A percentile compares a stretch with the other conserved stretches of the same genome.
Evolutionary conservation across 2,329 filamentous ascomycete species (phyloP).

Genomic region (Penicillium janthinellum): DNA sequence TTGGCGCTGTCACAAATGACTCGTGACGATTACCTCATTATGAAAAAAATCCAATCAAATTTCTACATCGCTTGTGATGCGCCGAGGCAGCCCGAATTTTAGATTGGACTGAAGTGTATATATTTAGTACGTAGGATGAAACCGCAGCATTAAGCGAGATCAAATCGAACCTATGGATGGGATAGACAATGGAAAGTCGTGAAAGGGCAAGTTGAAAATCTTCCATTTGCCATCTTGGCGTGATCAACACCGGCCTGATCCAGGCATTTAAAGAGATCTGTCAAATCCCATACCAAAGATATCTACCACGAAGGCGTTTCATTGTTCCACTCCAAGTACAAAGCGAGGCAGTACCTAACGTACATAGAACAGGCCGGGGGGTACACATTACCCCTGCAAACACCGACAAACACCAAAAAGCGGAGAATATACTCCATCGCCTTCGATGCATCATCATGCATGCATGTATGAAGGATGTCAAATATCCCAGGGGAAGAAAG

Average conservation of each 20-base stretch:
- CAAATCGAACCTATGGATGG: background rate
- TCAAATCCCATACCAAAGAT: background rate
- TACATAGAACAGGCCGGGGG: background rate
- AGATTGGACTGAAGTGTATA: background rate
- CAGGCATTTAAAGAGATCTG: background rate
- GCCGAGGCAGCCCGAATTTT: background rate
- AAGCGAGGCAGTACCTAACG: background rate
- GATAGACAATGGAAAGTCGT: background rate
- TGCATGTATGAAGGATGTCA: background rate
- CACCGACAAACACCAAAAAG: background rate
- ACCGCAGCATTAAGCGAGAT: background rate
- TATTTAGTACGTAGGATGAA: background rate
- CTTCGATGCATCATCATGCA: conserved; percentile 1
- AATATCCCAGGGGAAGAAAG: background rate
- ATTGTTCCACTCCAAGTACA: background rate
- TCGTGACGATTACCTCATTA: background rate
- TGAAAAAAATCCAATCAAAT: too few relatives aligned
- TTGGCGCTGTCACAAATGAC: background rate
- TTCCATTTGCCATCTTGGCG: too few relatives aligned
- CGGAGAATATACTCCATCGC: conserved; percentile 9
- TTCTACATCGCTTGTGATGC: background rate
- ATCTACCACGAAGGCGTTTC: background rate
- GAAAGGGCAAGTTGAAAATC: background rate
- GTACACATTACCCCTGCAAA: background rate
- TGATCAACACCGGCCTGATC: too few relatives aligned